Conservation (phyloP, 495 filamentous ascomycete genomes). For the Aspergillus ostianus region DNA sequence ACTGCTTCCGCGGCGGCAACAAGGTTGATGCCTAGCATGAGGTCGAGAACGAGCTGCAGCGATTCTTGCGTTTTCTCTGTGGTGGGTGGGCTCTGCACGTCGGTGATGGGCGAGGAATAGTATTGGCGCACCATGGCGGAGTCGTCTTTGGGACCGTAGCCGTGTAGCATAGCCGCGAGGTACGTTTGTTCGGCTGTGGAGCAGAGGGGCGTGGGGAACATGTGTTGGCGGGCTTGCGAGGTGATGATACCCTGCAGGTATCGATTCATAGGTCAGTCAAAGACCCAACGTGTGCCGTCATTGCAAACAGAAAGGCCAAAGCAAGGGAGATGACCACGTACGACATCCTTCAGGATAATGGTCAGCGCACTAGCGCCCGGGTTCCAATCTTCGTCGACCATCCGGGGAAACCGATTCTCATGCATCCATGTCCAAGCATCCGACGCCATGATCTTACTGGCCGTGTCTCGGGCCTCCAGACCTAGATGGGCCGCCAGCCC, state of each 20-base stretch:
- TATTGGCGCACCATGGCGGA: slow-evolving; percentile 67
- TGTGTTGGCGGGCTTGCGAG: slow-evolving; percentile 55
- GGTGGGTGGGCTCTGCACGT: slow-evolving; percentile 23
- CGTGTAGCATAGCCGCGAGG: slow-evolving; percentile 55
- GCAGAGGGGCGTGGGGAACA: slow-evolving; percentile 68
- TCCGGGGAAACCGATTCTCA: slow-evolving; percentile 68
- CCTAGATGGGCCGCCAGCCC: slow-evolving; percentile 69
- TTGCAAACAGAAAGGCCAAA: background rate
- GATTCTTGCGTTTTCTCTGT: slow-evolving; percentile 29
- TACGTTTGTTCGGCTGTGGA: slow-evolving; percentile 72
- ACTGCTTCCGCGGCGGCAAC: slow-evolving; percentile 65
- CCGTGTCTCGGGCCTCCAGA: slow-evolving; percentile 56
- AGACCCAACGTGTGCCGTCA: background rate
- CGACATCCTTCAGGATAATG: slow-evolving; percentile 79
- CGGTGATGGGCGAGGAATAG: slow-evolving; percentile 38
- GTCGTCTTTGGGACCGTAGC: slow-evolving; percentile 67
- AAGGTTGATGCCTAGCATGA: slow-evolving; percentile 64
- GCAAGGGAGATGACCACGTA: slow-evolving; percentile 24
- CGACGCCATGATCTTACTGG: slow-evolving; percentile 55
- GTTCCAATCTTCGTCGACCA: slow-evolving; percentile 65
- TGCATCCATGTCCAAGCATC: slow-evolving; percentile 81
- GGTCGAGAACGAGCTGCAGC: slow-evolving; percentile 54
- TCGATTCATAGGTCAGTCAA: background rate
- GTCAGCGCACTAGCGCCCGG: slow-evolving; percentile 64
- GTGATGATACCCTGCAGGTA: slow-evolving; percentile 66